These are phyloP conservation scores for Phlebiopsis flavidoalba DNA, from an alignment of 768 basidiomycete genomes.

Conservation along the genomic window DNA sequence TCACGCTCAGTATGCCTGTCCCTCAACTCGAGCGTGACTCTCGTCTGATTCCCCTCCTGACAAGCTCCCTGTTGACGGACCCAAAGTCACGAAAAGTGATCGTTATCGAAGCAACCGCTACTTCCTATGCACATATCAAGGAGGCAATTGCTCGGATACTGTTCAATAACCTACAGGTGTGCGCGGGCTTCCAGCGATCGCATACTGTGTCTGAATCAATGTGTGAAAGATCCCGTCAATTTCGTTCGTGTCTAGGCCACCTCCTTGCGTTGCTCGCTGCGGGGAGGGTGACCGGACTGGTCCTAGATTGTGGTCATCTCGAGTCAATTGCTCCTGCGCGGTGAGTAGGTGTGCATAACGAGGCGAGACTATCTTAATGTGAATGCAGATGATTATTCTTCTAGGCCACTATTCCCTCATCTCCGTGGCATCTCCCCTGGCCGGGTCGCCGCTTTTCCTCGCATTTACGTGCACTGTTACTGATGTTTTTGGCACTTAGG, in stretches of 20 bases:
- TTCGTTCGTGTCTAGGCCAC: slow-evolving; percentile 88
- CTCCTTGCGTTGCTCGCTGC: slow-evolving; percentile 79
- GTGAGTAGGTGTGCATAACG: slow-evolving; percentile 39
- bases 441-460: slow-evolving; percentile 77
- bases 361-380: neutral
- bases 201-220: neutral
- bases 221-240: slow-evolving; percentile 77
- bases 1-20: slow-evolving; percentile 65
- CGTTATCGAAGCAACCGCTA: slow-evolving; percentile 81
- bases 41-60: slow-evolving; percentile 18
- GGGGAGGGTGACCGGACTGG: slow-evolving; percentile 89
- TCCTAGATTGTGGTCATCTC: slow-evolving; percentile 88
- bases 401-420: slow-evolving; percentile 81
- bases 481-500: slow-evolving; percentile 78
- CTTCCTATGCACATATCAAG: slow-evolving; percentile 77
- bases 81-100: slow-evolving; percentile 95
- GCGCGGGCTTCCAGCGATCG: neutral
- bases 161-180: slow-evolving; percentile 87
- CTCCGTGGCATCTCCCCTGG: slow-evolving; percentile 82
- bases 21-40: neutral
- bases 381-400: slow-evolving; percentile 81
- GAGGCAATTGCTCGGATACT: slow-evolving; percentile 80
- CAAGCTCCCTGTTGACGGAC: slow-evolving; percentile 87
- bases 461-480: slow-evolving; percentile 76
- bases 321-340: slow-evolving; percentile 85